Evolutionary conservation across 768 basidiomycete genomes (phyloP).

Genomic region (Rhizopogon vinicolor): DNA sequence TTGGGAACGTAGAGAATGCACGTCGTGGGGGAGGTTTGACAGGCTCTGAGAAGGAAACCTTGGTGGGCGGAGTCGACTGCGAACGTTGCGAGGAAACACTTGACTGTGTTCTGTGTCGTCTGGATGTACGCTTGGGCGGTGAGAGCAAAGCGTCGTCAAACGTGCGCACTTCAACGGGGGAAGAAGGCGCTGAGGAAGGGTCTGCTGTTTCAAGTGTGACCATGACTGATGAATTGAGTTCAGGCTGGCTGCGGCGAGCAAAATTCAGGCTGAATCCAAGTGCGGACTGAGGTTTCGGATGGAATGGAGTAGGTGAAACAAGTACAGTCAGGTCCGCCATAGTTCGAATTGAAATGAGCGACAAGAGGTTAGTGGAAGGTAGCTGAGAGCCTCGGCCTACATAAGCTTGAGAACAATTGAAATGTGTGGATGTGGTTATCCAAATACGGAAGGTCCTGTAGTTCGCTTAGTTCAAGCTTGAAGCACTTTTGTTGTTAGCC

Average conservation of each 20-base stretch:
- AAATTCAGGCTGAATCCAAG: conserved; percentile 22
- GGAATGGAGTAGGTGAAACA: conserved; percentile 24
- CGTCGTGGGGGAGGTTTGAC: conserved; percentile 7
- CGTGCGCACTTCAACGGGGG: conserved; percentile 18
- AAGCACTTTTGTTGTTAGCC: no score
- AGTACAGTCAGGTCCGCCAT: conserved; percentile 31
- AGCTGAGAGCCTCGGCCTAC: not conserved
- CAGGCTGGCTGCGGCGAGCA: conserved; percentile 23
- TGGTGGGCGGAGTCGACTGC: conserved; percentile 19
- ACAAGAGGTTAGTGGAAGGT: not conserved
- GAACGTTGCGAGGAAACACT: conserved; percentile 9
- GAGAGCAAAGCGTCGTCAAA: conserved; percentile 19
- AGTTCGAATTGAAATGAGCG: not conserved
- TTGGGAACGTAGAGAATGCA: conserved; percentile 8
- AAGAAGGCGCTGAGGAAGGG: conserved; percentile 16
- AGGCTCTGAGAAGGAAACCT: not conserved
- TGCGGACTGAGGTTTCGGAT: conserved; percentile 10
- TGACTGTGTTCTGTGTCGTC: conserved; percentile 9
- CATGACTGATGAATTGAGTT: conserved; percentile 25
- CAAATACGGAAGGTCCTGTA: not conserved
- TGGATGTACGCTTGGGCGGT: conserved; percentile 25
- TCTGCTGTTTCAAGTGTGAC: conserved; percentile 26
- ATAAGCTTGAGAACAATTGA: no score
- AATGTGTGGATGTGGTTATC: not conserved
- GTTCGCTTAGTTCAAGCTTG: not conserved